Percentiles rank a stretch among this genome's conserved stretches.
Evolutionary conservation across 805 yeast species (phyloP).

Genomic region (Zygotorulaspora chibaensis): DNA sequence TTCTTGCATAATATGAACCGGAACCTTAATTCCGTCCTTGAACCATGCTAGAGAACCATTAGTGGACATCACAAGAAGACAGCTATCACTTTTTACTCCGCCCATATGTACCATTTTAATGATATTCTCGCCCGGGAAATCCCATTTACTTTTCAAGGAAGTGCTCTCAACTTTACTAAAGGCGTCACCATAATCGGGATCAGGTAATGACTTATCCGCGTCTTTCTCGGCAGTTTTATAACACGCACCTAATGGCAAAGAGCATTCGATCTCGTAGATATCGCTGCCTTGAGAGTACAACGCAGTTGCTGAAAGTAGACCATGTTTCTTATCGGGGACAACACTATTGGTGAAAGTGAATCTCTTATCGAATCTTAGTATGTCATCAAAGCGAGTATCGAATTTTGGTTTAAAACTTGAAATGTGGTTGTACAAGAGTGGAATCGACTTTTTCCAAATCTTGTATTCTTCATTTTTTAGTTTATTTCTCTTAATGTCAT

Average conservation of each 20-base stretch:
- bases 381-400: constrained; percentile 31
- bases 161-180: constrained; percentile 44
- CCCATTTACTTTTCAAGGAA: constrained; percentile 26
- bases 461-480: constrained; percentile 70
- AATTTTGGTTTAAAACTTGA: constrained; percentile 38
- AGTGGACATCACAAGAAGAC: constrained; percentile 30
- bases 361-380: constrained; percentile 22
- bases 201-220: constrained; percentile 20
- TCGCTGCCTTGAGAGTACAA: constrained; percentile 33
- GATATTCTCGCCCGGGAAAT: constrained; percentile 31
- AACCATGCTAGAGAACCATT: constrained; percentile 36
- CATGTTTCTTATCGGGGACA: constrained; percentile 31
- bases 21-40: constrained; percentile 29
- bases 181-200: constrained; percentile 70
- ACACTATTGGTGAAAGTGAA: constrained; percentile 28
- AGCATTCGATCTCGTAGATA: constrained; percentile 30
- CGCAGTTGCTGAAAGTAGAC: constrained; percentile 24
- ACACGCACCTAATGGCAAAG: constrained; percentile 28
- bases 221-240: constrained; percentile 20
- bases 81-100: constrained; percentile 38
- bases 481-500: constrained; percentile 36
- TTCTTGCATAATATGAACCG: constrained; percentile 32
- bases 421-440: constrained; percentile 55
- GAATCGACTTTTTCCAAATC: constrained; percentile 81
- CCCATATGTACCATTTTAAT: constrained; percentile 27